Conservation (phyloP, 1,284 basidiomycete species). For the Pisolithus thermaeus region DNA sequence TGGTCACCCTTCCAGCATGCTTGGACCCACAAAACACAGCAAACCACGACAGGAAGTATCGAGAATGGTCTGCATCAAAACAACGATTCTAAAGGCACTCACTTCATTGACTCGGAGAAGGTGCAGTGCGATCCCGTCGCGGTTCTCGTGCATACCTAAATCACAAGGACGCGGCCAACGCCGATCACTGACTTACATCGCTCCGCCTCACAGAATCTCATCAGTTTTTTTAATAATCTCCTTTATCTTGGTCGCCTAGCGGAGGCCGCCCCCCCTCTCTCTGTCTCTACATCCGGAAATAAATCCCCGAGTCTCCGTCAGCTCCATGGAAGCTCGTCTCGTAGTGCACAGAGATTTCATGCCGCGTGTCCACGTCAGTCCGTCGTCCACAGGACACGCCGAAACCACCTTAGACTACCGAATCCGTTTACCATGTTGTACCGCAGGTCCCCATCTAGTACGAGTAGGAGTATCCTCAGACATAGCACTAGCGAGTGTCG, state of each 20-base stretch:
- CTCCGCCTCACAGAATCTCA: not conserved
- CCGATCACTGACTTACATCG: not conserved
- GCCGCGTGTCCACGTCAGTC: not conserved
- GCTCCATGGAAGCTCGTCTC: not conserved
- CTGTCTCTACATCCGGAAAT: not conserved
- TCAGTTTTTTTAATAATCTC: not conserved
- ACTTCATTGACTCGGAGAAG: no score
- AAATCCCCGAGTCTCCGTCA: not conserved
- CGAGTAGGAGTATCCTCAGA: constrained; percentile 1
- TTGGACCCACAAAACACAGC: not conserved
- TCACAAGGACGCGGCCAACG: not conserved
- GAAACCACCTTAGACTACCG: constrained; percentile 48
- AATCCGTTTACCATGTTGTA: constrained; percentile 72
- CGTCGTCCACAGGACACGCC: constrained; percentile 2
- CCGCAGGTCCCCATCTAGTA: constrained; percentile 53
- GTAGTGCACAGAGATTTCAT: not conserved
- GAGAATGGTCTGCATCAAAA: not conserved
- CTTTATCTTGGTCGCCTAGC: not conserved
- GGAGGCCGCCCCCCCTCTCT: no score
- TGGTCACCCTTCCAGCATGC: constrained; percentile 1
- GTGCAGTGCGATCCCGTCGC: not conserved
- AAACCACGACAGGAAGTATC: not conserved
- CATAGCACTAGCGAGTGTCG: constrained; percentile 4
- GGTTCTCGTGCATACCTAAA: not conserved
- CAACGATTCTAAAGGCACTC: no score